Evolutionary conservation across 176 grass and related monocot genomes (phyloP).

Genomic region (Typha latifolia): DNA sequence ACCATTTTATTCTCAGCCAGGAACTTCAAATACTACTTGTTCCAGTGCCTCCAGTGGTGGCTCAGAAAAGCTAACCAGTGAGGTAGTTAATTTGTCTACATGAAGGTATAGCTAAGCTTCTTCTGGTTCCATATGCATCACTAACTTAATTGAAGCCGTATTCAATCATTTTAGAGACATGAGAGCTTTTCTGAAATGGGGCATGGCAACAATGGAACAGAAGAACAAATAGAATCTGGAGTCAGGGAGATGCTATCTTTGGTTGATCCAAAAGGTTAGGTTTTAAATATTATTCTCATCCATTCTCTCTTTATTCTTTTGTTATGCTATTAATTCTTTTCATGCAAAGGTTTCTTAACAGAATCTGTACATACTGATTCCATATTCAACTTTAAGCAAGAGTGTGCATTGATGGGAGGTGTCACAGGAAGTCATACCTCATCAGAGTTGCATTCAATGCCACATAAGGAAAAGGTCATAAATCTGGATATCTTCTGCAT

Average conservation of each 20-base stretch:
- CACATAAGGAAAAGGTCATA: slow-evolving; percentile 9
- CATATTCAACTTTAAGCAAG: slow-evolving; percentile 5
- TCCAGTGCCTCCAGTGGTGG: not conserved
- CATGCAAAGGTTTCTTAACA: slow-evolving; percentile 23
- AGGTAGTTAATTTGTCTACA: not conserved
- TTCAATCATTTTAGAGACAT: not conserved
- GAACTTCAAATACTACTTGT: not conserved
- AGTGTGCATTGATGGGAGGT: not conserved
- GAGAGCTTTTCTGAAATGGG: not conserved
- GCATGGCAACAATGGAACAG: not conserved
- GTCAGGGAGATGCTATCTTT: slow-evolving; percentile 13
- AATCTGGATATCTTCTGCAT: not conserved
- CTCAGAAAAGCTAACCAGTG: not conserved
- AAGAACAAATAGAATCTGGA: not conserved
- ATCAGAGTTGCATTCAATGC: slow-evolving; percentile 15
- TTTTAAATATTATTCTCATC: not conserved
- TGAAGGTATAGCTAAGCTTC: not conserved
- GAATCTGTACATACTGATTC: slow-evolving; percentile 21
- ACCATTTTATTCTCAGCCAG: not conserved
- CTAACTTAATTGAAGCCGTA: not conserved
- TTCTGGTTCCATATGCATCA: not conserved
- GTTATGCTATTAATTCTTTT: slow-evolving; percentile 11
- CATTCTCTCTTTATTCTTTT: not conserved
- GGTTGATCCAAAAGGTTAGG: slow-evolving; percentile 14
- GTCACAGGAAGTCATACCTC: slow-evolving; percentile 12